Percentiles rank a stretch among this genome's conserved stretches.
Evolutionary conservation across 2,329 filamentous ascomycete species (phyloP).

Genomic region (Aspergillus novofumigatus): DNA sequence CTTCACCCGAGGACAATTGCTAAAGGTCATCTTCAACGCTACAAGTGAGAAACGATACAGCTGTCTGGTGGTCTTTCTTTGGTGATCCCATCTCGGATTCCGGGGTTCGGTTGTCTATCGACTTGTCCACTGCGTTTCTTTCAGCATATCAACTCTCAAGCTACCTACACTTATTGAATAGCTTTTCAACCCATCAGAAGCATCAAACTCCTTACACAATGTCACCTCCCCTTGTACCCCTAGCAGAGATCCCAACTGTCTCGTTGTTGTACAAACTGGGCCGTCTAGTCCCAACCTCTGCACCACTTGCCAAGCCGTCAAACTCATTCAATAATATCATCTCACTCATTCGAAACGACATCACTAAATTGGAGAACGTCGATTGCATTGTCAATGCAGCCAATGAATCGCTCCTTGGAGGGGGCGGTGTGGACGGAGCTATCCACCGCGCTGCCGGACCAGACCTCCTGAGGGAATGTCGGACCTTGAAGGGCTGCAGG

Average conservation of each 20-base stretch:
- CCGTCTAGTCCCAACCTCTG: conserved; percentile 40
- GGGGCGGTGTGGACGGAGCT: conserved; percentile 85
- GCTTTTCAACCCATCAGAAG: background rate
- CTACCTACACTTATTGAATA: background rate
- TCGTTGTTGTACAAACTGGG: conserved; percentile 61
- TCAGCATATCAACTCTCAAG: background rate
- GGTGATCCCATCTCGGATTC: background rate
- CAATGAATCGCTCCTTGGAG: conserved; percentile 72
- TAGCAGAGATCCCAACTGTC: conserved; percentile 39
- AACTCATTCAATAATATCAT: conserved; percentile 52
- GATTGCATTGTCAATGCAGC: conserved; percentile 93
- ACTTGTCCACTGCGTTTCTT: background rate
- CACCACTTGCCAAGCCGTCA: conserved; percentile 39
- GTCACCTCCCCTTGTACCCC: conserved; percentile 19
- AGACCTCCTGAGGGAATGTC: conserved; percentile 65
- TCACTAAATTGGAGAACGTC: conserved; percentile 66
- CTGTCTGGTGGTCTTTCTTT: background rate
- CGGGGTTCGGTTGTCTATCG: background rate
- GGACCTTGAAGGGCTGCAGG: conserved; percentile 64
- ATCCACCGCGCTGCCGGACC: conserved; percentile 81
- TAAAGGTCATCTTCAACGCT: background rate
- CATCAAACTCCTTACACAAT: background rate
- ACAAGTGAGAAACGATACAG: background rate
- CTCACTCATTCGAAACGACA: conserved; percentile 68
- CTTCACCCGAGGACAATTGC: background rate